These are phyloP conservation scores for Aspergillus hancockii DNA, from an alignment of 495 filamentous ascomycete species.

Conservation along the genomic window DNA sequence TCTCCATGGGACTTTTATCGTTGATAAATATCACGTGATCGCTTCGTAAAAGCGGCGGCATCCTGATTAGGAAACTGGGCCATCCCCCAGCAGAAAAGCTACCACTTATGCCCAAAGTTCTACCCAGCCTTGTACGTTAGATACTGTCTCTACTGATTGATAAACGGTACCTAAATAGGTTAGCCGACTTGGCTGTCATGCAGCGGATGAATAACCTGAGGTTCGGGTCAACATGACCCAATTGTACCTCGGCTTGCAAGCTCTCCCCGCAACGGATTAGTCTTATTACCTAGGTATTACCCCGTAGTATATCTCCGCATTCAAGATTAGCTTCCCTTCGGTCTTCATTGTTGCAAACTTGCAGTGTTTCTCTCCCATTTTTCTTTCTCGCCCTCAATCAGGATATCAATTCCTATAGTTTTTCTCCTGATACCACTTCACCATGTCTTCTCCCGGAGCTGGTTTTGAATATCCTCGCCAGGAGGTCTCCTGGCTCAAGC, in stretches of 20 bases:
- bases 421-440: neutral
- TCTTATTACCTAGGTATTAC: neutral
- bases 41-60: too few species aligned
- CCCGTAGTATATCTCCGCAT: slow-evolving; percentile 1
- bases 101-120: too few species aligned
- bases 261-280: slow-evolving; percentile 10
- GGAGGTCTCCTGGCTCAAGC: slow-evolving; percentile 80
- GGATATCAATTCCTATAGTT: neutral
- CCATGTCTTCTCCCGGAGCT: slow-evolving; percentile 62
- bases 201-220: too few species aligned
- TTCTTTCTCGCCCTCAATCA: neutral
- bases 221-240: neutral
- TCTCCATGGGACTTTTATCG: too few species aligned
- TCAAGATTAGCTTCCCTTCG: neutral
- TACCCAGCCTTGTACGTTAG: too few species aligned
- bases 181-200: too few species aligned
- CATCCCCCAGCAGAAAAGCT: too few species aligned
- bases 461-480: slow-evolving; percentile 74
- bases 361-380: neutral
- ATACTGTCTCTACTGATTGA: too few species aligned
- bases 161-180: too few species aligned
- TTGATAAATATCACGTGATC: too few species aligned
- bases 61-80: too few species aligned
- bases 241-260: slow-evolving; percentile 8
- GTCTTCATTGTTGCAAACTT: neutral